These are phyloP conservation scores for Ustilago esculenta DNA, from an alignment of 1,284 basidiomycete genomes.

Conservation along the genomic window DNA sequence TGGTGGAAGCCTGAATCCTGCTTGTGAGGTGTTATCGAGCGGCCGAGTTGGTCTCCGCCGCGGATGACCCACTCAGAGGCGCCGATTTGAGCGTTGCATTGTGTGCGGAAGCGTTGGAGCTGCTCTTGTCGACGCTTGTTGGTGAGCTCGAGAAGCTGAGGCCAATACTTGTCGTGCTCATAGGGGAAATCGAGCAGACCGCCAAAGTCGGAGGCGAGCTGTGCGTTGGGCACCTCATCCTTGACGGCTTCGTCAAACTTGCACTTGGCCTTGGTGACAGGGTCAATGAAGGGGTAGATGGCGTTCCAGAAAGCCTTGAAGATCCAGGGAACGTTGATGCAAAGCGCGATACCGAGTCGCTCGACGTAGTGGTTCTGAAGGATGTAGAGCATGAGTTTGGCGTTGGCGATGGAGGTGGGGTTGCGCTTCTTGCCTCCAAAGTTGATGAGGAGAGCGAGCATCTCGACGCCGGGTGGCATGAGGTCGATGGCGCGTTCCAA, in stretches of 20 bases:
- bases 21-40: conserved; percentile 23
- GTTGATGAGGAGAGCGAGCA: conserved; percentile 62
- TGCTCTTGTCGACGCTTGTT: conserved; percentile 71
- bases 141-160: conserved; percentile 73
- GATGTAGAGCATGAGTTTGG: conserved; percentile 66
- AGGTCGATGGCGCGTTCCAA: conserved; percentile 67
- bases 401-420: conserved; percentile 57
- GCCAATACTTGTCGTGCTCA: conserved; percentile 79
- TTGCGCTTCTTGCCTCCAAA: conserved; percentile 60
- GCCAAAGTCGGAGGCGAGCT: conserved; percentile 57
- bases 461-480: conserved; percentile 67
- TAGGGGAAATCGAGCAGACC: conserved; percentile 70
- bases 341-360: conserved; percentile 67
- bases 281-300: conserved; percentile 68
- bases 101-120: conserved; percentile 71
- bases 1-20: conserved; percentile 42
- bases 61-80: conserved; percentile 66
- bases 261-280: conserved; percentile 66
- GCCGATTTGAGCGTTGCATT: conserved; percentile 63
- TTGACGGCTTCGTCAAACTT: conserved; percentile 63
- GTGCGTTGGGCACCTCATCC: conserved; percentile 54
- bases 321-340: conserved; percentile 64
- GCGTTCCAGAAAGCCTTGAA: conserved; percentile 60
- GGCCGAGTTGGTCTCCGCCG: conserved; percentile 56
- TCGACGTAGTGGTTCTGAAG: conserved; percentile 66